Conservation (phyloP, 371 early-diverging fungal species). For the Haplosporangium sp. region DNA sequence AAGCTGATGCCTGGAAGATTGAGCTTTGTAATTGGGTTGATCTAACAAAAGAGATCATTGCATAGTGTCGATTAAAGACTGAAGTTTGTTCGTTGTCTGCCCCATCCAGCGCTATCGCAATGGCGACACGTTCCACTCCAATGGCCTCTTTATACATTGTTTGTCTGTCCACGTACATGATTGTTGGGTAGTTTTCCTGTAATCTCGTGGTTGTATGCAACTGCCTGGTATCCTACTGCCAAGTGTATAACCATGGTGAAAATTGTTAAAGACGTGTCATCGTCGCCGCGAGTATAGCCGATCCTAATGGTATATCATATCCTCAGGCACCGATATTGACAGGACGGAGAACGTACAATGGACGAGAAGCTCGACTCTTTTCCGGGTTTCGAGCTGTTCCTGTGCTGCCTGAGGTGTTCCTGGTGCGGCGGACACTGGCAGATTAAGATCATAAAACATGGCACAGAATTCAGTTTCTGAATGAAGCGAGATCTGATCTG, state of each 20-base stretch:
- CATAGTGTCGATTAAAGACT: not conserved
- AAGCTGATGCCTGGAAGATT: slow-evolving; percentile 49
- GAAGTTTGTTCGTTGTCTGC: not conserved
- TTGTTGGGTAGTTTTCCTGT: slow-evolving; percentile 63
- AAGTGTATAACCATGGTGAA: not conserved
- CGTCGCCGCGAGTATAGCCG: no score
- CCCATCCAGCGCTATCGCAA: not conserved
- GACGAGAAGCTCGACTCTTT: slow-evolving; percentile 46
- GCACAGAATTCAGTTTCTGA: not conserved
- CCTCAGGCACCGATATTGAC: not conserved
- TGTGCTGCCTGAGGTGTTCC: slow-evolving; percentile 44
- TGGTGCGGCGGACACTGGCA: slow-evolving; percentile 34
- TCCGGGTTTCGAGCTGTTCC: slow-evolving; percentile 53
- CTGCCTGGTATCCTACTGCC: slow-evolving; percentile 75
- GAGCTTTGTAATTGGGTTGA: slow-evolving; percentile 61
- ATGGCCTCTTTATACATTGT: not conserved
- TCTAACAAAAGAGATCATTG: slow-evolving; percentile 22
- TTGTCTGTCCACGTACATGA: slow-evolving; percentile 58
- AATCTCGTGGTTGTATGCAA: slow-evolving; percentile 78
- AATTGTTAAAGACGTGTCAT: not conserved
- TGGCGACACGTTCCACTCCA: no score
- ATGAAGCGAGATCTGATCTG: not conserved
- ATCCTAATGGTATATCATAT: not conserved
- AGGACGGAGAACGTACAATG: slow-evolving; percentile 28
- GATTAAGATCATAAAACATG: slow-evolving; percentile 55